Percentiles rank a stretch among this genome's conserved stretches.
Conservation (phyloP, 257 asterid genomes). For the Pogostemon cablin region DNA sequence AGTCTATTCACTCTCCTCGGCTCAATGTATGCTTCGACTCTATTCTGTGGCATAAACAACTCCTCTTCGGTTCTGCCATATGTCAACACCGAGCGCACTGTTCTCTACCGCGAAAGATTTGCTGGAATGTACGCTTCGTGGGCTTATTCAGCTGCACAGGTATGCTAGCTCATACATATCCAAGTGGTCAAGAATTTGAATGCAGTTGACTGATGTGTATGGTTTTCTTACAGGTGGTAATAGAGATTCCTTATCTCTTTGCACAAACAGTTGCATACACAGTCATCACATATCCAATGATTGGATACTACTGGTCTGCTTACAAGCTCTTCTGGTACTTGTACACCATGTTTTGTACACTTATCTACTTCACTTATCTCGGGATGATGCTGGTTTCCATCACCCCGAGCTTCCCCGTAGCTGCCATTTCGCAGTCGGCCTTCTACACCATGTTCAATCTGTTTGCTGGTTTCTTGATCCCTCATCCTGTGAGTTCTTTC, state of each 20-base stretch:
- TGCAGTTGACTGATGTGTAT: neutral
- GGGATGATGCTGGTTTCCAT: constrained; percentile 64
- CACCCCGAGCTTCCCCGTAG: constrained; percentile 58
- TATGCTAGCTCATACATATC: neutral
- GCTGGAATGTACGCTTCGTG: constrained; percentile 67
- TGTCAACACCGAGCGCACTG: constrained; percentile 52
- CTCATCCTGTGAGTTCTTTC: constrained; percentile 47
- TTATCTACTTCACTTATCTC: constrained; percentile 55
- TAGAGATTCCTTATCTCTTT: constrained; percentile 59
- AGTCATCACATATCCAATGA: constrained; percentile 59
- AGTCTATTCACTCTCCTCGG: constrained; percentile 53
- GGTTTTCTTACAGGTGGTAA: constrained; percentile 40
- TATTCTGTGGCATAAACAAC: constrained; percentile 56
- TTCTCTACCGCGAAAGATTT: constrained; percentile 56
- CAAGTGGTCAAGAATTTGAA: neutral
- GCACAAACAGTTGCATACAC: constrained; percentile 50
- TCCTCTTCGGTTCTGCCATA: constrained; percentile 50
- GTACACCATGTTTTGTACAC: constrained; percentile 49
- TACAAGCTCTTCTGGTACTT: constrained; percentile 57
- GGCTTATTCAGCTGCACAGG: constrained; percentile 69
- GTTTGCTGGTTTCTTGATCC: constrained; percentile 61
- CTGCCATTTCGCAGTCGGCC: constrained; percentile 55
- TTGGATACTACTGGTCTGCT: constrained; percentile 53
- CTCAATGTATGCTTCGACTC: constrained; percentile 39
- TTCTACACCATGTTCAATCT: constrained; percentile 55